Base-by-base conservation (phyloP, 805 yeast genomes). In the Saccharomycopsis fibuligera region DNA sequence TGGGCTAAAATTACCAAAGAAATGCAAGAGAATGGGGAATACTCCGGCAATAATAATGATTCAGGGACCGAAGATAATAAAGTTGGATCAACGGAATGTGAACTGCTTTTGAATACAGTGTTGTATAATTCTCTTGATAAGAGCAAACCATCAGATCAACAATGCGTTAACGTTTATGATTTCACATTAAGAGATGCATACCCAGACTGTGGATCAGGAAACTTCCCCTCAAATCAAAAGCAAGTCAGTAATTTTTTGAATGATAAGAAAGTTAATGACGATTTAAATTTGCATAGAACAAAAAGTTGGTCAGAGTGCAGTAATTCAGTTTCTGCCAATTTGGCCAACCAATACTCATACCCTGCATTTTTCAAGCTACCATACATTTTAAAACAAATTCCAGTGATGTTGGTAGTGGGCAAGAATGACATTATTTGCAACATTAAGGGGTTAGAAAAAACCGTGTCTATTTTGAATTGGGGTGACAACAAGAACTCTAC, bases 351-450 rank as follows among this genome's bases (percentile, higher is more conserved):
- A 24, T 61, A 72, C 5, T 73, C 88, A 0, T 61, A 65, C 38
- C 89, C 91, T 1, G 49, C 55, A 1, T 48, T 44, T 31, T 51
- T 39, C 47, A 51, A 51, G 30, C 27, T 51, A 5, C 67, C 96
- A 0, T 70, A 84, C 38, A 64, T 93, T 19, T 90, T 96, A 0
- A 68, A 64, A 0, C 62, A 79, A 17, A 53, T 77, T 4, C 83
- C 83, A 14, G 69, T 93, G 12, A 65, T 87, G 60, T 68, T 93
- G 47, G 87, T 88, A 68, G 83, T 83, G 57, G 99, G 99, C 35
- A 87, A 85, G 56, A 76, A 81, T 57, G 99, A 93, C 65, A 74
- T 87, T 40, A 84, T 93, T 47, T 93, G 99, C 68, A 93, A 93
- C 61, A 76, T 78, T 59, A 57, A 73, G 33, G 96, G 97, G 23